These are phyloP conservation scores for Talaromyces sp. DNA, from an alignment of 2,329 filamentous ascomycete genomes.

Conservation along the genomic window DNA sequence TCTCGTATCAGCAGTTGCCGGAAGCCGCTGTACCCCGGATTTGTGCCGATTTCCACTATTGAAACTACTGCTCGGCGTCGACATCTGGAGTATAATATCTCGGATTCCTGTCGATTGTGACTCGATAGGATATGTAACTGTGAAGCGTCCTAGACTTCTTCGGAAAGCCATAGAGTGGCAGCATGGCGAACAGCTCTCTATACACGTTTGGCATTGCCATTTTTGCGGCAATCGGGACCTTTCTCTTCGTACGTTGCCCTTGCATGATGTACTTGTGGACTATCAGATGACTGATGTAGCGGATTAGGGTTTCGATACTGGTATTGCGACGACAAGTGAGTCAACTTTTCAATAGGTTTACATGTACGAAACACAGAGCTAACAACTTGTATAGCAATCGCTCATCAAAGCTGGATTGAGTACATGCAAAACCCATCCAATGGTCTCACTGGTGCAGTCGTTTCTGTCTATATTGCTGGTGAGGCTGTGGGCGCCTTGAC, in stretches of 20 bases:
- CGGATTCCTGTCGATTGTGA: not conserved
- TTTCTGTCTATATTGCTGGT: constrained; percentile 56
- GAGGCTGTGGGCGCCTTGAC: constrained; percentile 51
- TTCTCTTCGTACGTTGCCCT: constrained; percentile 46
- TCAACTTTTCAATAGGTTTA: constrained; percentile 2
- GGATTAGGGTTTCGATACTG: constrained; percentile 53
- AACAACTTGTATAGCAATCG: constrained; percentile 41
- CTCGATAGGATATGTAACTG: not conserved
- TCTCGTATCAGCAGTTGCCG: not conserved
- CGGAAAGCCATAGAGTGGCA: not conserved
- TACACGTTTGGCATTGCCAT: constrained; percentile 50
- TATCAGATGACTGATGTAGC: constrained; percentile 2
- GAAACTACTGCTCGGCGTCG: not conserved
- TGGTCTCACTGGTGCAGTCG: constrained; percentile 51
- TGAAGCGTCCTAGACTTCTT: not conserved
- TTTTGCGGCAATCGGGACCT: constrained; percentile 56
- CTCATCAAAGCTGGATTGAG: constrained; percentile 54
- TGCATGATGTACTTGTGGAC: not conserved
- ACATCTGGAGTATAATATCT: not conserved
- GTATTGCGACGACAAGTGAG: constrained; percentile 55
- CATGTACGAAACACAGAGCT: not conserved
- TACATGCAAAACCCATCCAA: constrained; percentile 54
- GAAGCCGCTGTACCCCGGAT: not conserved
- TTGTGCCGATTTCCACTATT: not conserved
- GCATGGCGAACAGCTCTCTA: constrained; percentile 17